These are phyloP conservation scores for Leccinellum luteum DNA, from an alignment of 768 basidiomycete genomes.

Conservation along the genomic window DNA sequence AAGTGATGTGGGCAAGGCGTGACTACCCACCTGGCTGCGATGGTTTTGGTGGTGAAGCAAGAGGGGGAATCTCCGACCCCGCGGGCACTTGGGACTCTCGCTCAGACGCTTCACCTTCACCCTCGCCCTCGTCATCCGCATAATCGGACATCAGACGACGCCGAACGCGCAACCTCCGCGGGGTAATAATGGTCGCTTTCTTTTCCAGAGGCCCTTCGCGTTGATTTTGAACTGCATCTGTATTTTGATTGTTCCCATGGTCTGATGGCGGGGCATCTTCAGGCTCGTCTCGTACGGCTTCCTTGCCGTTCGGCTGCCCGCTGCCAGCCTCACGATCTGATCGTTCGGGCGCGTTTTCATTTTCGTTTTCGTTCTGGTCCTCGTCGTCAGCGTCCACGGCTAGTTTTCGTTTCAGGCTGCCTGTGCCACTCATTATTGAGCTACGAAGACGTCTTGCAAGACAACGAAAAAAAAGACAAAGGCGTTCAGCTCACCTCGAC, in stretches of 20 bases:
- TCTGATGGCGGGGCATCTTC: not conserved
- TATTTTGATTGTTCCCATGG: constrained; percentile 1
- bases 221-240: not conserved
- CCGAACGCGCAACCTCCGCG: constrained; percentile 2
- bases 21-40: constrained; percentile 1
- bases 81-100: not conserved
- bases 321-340: not conserved
- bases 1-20: not conserved
- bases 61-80: not conserved
- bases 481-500: constrained; percentile 4
- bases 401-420: not conserved
- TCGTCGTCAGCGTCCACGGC: not conserved
- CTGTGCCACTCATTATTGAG: not conserved
- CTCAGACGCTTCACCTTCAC: constrained; percentile 3
- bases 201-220: constrained; percentile 6
- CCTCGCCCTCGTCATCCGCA: constrained; percentile 4
- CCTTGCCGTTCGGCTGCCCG: not conserved
- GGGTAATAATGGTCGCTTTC: not conserved
- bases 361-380: not conserved
- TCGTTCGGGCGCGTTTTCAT: not conserved
- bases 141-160: constrained; percentile 5
- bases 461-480: not conserved
- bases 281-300: not conserved
- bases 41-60: constrained; percentile 5
- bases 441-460: too few relatives aligned